Evolutionary conservation across 306 rosid species (phyloP), one percentile per base, ranked within the genome.

Genomic region (Begonia fuchsioides): DNA sequence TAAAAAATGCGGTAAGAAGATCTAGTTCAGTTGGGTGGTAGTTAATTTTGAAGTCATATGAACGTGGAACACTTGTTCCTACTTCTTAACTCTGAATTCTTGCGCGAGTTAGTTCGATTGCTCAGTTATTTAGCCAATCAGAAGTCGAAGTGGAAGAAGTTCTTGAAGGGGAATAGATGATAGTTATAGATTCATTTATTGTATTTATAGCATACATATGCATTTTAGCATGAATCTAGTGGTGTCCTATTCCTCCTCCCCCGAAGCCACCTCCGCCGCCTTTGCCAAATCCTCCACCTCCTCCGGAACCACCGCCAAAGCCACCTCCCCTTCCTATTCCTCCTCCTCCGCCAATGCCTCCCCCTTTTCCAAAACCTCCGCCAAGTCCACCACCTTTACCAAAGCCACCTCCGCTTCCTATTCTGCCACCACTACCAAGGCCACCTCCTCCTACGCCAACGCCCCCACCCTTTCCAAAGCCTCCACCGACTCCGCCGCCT

Each of bases 1-100:
- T 50, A n/a, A 79, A 76, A 63, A 70, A 81, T 64, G 82, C 85
- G 98, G 98, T 90, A 85, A 32, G 71, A 3, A 20, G 64, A n/a
- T 14, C 48, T 44, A 13, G 10, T 13, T 20, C 15, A 1, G 51
- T 49, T n/a, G n/a, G n/a, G 5, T 16, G 49, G 58, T 40, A 2
- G 13, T 46, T 59, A 26, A 26, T 4, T 5, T 26, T 26, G 35
- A 26, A 26, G 35, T 26, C 35, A 26, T 26, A 26, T 8, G 7
- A 26, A 8, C 35, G 7, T 26, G 35, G 35, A 26, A 26, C 35
- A 6, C 39, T 50, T 18, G 38, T 47, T 47, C 57, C 10, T 47
- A 41, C 58, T 50, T 16, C 46, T 9, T 38, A 41, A 43, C 51
- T 41, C 15, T 61, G 32, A 52, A 40, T 13, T 20, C 11, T 50